These are phyloP conservation scores for Diaporthe citriasiana DNA, from an alignment of 2,329 filamentous ascomycete species.

Conservation along the genomic window DNA sequence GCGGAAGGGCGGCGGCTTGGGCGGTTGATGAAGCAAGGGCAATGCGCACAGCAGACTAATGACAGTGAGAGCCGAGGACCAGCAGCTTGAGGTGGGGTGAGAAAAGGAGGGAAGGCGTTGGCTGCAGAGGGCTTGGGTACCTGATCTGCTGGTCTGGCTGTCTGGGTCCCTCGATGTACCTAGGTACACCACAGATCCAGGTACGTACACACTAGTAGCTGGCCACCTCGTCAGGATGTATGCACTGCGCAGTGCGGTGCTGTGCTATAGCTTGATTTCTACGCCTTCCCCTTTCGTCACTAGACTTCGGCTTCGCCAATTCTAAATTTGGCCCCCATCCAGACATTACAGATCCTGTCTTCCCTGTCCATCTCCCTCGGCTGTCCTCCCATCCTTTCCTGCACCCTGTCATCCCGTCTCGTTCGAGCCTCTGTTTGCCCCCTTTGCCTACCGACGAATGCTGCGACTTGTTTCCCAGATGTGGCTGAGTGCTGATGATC, in stretches of 20 bases:
- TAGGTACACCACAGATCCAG: not conserved
- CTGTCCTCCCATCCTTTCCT: constrained; percentile 26
- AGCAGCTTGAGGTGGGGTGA: not conserved
- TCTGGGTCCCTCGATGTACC: not conserved
- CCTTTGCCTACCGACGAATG: constrained; percentile 20
- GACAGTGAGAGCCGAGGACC: not conserved
- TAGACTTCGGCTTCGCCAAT: constrained; percentile 33
- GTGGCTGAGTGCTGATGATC: constrained; percentile 25
- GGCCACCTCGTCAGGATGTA: not conserved
- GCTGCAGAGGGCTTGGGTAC: constrained; percentile 11
- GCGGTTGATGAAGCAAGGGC: constrained; percentile 28
- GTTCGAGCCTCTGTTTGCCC: constrained; percentile 7
- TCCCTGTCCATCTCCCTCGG: constrained; percentile 18
- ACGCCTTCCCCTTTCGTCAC: constrained; percentile 29
- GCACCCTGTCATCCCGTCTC: constrained; percentile 11
- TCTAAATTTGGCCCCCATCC: constrained; percentile 35
- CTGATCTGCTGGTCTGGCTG: not conserved
- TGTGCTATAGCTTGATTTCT: constrained; percentile 13
- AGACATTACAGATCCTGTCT: constrained; percentile 1
- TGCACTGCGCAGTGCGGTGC: constrained; percentile 22
- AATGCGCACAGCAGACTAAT: constrained; percentile 6
- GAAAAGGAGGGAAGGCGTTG: not conserved
- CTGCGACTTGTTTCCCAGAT: not conserved
- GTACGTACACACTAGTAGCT: too few relatives aligned
- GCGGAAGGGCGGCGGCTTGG: constrained; percentile 26